Evolutionary conservation across 331 rosid species (phyloP), one percentile per base, ranked within the genome.

Genomic region (Malus hybrid): DNA sequence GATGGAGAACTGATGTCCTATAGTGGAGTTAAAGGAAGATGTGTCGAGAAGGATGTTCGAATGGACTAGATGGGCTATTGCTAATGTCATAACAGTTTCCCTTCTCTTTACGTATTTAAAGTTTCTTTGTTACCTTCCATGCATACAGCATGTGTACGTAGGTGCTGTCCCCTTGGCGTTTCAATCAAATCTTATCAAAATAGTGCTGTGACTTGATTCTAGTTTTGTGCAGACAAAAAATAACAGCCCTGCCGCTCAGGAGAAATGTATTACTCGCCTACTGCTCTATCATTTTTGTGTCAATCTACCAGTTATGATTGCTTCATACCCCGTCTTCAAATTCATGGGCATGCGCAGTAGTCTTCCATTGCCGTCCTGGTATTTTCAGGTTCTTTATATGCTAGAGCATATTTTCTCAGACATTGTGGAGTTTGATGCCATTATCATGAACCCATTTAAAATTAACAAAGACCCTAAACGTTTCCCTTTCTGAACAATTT

Each of bases 351-450:
- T 92, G 99, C 87, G 29, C 29, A 94, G 88, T 80, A 88, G 90
- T 86, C 88, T 94, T 84, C 99, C 96, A 44, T 84, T 94, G 86
- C 99, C 99, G 66, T 87, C 99, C 92, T 94, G 99, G 99, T 94
- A 94, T 85, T 84, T 90, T 85, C 93, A 82, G 94, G 90, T 92
- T 88, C 93, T 90, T 87, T 88, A 83, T 84, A 76, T 86, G 67
- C 82, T 77, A 80, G 65, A 74, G 77, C 78, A 77, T 82, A 19
- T 80, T 71, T 71, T 65, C 72, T 63, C 44, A 29, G 54, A 69
- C 22, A 69, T 48, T 32, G 14, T 59, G 62, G 55, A 31, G 14
- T 59, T 64, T 27, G 61, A 34, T 79, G 81, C 57, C 76, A 28
- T 65, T 63, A 59, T 74, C 36, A 63, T 61, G 22, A 11, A 54